A percentile compares a stretch with the other conserved stretches of the same genome.
Evolutionary conservation across 495 filamentous ascomycete species (phyloP).

Genomic region (Penicillium bialowiezense): DNA sequence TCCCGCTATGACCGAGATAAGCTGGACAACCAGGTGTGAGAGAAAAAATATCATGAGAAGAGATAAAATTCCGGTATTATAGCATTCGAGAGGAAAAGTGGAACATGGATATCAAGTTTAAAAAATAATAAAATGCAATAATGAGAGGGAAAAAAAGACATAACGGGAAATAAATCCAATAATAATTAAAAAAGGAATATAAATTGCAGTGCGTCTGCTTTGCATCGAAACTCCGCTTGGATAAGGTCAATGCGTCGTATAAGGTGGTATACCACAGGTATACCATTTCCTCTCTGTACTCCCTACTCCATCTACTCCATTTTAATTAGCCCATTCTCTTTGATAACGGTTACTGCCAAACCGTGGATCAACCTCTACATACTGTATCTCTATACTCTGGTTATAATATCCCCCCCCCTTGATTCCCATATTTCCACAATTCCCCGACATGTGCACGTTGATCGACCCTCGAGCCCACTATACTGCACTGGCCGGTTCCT

Average conservation of each 20-base stretch:
- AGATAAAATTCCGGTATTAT: constrained; percentile 8
- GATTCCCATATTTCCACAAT: background rate
- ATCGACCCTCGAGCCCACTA: constrained; percentile 14
- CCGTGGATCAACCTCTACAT: background rate
- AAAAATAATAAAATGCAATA: constrained; percentile 1
- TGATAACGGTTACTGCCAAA: too few species aligned
- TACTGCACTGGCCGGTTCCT: constrained; percentile 5
- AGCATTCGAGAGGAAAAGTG: background rate
- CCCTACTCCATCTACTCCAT: too few species aligned
- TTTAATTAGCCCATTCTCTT: too few species aligned
- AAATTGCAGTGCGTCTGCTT: constrained; percentile 17
- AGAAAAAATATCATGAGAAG: background rate
- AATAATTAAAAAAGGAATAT: constrained; percentile 17
- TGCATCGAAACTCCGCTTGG: constrained; percentile 23
- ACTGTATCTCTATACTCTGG: background rate
- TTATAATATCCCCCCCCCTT: too few species aligned
- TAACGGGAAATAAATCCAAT: background rate
- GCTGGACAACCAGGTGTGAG: background rate
- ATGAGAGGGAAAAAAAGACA: background rate
- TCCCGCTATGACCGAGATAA: constrained; percentile 19
- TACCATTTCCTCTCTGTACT: too few species aligned
- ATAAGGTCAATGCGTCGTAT: constrained; percentile 14
- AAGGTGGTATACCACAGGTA: background rate
- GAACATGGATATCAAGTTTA: too few species aligned
- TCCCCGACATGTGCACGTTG: constrained; percentile 21